Base-by-base conservation (phyloP, 2,329 filamentous ascomycete genomes). In the Tetracladium maxilliforme region DNA sequence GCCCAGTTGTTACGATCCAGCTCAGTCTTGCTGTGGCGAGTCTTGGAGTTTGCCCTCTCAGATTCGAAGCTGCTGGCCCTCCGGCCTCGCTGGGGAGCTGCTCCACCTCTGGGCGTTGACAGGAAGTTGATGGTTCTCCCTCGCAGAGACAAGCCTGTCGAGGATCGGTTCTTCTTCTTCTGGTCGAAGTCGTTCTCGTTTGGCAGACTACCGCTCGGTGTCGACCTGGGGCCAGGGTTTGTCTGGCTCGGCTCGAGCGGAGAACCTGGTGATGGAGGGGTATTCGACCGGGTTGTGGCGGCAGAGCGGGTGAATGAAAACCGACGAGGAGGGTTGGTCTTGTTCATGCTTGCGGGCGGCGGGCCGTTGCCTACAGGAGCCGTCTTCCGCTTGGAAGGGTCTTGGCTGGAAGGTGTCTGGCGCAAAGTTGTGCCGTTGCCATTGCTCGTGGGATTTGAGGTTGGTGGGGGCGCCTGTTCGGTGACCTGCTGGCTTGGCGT, bases 1-100 rank as follows among this genome's bases (percentile, higher is more conserved):
- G 61, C 58, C 65, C 67, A 73, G 3, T 64, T 57, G 18, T 62
- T 47, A 11, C 60, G 54, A 31, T 64, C 51, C 21, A 58, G 41
- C 29, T 30, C 10, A 27, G 26, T n/a, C 24, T 23, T 11, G 24
- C 16, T 7, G 26, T n/a, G n/a, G 18, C 18, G 9, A 9, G 18
- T 9, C 9, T n/a, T 19, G 18, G 27, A 16, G 21, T 29, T 19
- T 23, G n/a, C n/a, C n/a, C n/a, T n/a, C n/a, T n/a, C n/a, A n/a
- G n/a, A n/a, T n/a, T n/a, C n/a, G n/a, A n/a, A n/a, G n/a, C n/a
- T n/a, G n/a, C n/a, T n/a, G n/a, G n/a, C n/a, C n/a, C n/a, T n/a
- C n/a, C n/a, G n/a, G n/a, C n/a, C n/a, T n/a, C n/a, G n/a, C n/a
- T n/a, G n/a, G n/a, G n/a, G n/a, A n/a, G n/a, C n/a, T n/a, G n/a